phyloP scores from a whole-genome alignment of 148 eudicot genomes.

The Gaultheria prostrata region DNA sequence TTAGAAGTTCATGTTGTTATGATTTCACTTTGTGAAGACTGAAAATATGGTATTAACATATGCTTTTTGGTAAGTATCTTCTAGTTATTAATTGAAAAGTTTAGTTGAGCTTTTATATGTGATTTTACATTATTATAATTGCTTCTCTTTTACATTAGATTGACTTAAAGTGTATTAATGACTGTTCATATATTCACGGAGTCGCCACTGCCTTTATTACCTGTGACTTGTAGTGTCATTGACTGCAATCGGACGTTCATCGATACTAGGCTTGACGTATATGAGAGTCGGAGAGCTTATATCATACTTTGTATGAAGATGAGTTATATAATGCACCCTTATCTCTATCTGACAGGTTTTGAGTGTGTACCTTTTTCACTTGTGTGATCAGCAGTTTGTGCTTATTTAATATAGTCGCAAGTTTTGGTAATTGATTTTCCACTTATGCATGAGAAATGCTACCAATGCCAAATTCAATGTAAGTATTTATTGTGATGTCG shows the following conservation, averaged over 20 bases:
- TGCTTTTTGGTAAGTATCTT: too few relatives aligned
- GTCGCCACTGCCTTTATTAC: too few relatives aligned
- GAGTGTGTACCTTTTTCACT: background rate
- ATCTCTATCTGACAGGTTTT: background rate
- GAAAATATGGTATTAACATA: too few relatives aligned
- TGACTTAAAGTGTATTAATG: too few relatives aligned
- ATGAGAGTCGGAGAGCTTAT: background rate
- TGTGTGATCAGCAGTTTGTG: background rate
- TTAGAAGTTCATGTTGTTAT: too few relatives aligned
- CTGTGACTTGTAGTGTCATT: background rate
- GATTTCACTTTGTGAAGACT: too few relatives aligned
- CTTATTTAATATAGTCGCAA: background rate
- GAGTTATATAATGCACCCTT: background rate
- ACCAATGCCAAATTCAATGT: background rate
- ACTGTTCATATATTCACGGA: too few relatives aligned
- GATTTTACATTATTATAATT: too few relatives aligned
- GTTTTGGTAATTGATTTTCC: background rate
- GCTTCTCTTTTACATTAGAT: too few relatives aligned
- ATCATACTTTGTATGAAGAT: background rate
- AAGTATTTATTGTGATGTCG: constrained; percentile 1
- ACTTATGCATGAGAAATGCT: background rate
- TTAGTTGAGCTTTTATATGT: too few relatives aligned
- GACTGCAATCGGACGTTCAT: background rate
- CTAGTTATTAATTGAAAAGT: too few relatives aligned
- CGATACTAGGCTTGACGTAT: background rate